Evolutionary conservation across 2,329 filamentous ascomycete genomes (phyloP), one percentile per base, ranked within the genome.

Genomic region (Hypomyces perniciosus): DNA sequence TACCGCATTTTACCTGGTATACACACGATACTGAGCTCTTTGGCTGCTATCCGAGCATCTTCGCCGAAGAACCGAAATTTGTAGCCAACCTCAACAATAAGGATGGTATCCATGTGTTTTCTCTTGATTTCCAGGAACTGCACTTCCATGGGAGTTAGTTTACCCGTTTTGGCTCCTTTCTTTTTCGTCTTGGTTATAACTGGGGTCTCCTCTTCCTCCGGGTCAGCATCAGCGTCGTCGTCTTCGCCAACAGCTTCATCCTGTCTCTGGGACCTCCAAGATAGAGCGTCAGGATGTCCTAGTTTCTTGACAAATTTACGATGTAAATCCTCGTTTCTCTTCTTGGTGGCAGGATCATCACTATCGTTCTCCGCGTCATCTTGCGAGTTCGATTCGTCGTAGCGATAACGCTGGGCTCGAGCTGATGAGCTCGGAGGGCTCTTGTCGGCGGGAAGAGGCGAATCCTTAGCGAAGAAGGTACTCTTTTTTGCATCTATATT

Each of bases 1-100:
- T 91, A 99, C 62, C 92, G 81, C 67, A 92, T 83, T 64, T 96
- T 97, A 34, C 93, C 93, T 0, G 93, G 92, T 60, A 99, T 96
- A 66, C 93, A 99, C 37, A 99, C 87, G 59, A 99, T 96, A 53
- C 90, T 88, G 44, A 99, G 76, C 65, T 92, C 90, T 67, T 92
- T 95, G 9, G 91, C 88, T 4, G 92, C 93, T 48, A 83, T 81
- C 48, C 90, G 81, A 7, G 93, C 93, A 72, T 99, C 93, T 62
- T 97, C 92, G 8, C 93, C 93, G 64, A 96, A 96, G 72, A 99
- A 96, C 33, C 88, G 85, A 70, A 95, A 99, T 66, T 99, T 99
- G 72, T 99, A 99, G 46, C 93, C 93, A 7, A 97, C 93, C 66
- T 99, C 92, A 47, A 97, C 84, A 9, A 97, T 87, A 48, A 99